Base-by-base conservation (phyloP, 192 early-diverging fungal species). In the Funneliformis geosporum region DNA sequence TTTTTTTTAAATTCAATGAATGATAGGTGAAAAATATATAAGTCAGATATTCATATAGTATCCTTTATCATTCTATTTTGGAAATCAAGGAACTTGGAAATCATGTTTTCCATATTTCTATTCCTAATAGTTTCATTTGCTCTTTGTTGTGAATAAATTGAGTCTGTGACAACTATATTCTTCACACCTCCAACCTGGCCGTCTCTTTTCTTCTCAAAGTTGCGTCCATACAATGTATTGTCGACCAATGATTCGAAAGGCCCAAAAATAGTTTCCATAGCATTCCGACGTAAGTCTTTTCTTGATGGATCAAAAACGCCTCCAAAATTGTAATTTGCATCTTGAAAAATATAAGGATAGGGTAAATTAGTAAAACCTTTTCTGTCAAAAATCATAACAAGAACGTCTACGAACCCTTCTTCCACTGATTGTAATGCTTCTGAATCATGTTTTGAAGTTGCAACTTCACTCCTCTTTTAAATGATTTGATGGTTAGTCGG, bases 201-300 rank as follows among this genome's bases (percentile, higher is more conserved):
- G 42, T 75, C 73, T n/a, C 73, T 33, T 75, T 75, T 75, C 33
- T 75, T 75, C 55, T 27, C 8, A 11, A 75, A 28, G 55, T 75
- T 42, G 18, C 73, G 73, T 2, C 73, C 73, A 75, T 75, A 75
- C 73, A 75, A 75, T 38, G 73, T 75, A 25, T 75, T 75, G 39
- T 75, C 73, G 28, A 61, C 59, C 6, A 75, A 75, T 40, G 8
- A 14, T 75, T 75, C 73, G 60, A 61, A 61, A 75, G 73, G 73
- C 8, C 55, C 38, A 25, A 75, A 75, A 75, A 75, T 42, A 28
- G 59, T 10, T 39, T 75, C 39, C 73, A 40, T 75, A 14, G 73
- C 73, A 60, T 42, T 75, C 25, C 73, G 25, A 11, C 73, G 59
- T 40, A 75, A 39, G 27, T 8, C 59, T 23, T 75, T 75, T 75